These are phyloP conservation scores for Talaromyces thailandensis DNA, from an alignment of 495 filamentous ascomycete species.

Conservation along the genomic window DNA sequence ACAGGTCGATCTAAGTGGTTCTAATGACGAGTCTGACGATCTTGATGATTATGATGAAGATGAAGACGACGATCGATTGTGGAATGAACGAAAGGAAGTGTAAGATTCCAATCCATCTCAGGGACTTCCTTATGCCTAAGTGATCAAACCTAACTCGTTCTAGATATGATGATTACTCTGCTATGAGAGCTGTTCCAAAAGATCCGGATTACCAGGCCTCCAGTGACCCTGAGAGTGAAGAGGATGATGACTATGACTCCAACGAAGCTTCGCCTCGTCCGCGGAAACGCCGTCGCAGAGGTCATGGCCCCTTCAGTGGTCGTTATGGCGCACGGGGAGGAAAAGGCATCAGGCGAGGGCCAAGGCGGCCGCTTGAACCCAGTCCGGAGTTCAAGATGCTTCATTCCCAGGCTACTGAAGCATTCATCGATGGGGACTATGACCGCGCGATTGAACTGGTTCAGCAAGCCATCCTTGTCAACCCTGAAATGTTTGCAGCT, in stretches of 20 bases:
- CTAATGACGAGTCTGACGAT: slow-evolving; percentile 10
- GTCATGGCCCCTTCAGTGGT: slow-evolving; percentile 31
- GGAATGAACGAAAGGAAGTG: background rate
- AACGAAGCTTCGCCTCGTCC: slow-evolving; percentile 21
- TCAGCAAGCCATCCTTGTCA: slow-evolving; percentile 63
- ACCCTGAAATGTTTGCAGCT: slow-evolving; percentile 74
- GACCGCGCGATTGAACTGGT: slow-evolving; percentile 54
- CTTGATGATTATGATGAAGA: slow-evolving; percentile 10
- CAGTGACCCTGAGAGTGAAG: slow-evolving; percentile 10
- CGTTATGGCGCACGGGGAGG: slow-evolving; percentile 36
- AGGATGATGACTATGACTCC: slow-evolving; percentile 21
- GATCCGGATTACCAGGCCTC: background rate
- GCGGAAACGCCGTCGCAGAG: slow-evolving; percentile 23
- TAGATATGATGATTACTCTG: background rate
- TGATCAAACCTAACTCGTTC: background rate
- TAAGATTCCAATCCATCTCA: background rate
- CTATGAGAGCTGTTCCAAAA: background rate
- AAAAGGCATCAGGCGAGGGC: slow-evolving; percentile 49
- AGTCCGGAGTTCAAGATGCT: slow-evolving; percentile 65
- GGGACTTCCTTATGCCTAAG: background rate
- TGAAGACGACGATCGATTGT: slow-evolving; percentile 7
- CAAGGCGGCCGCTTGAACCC: slow-evolving; percentile 64
- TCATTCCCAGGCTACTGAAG: slow-evolving; percentile 59
- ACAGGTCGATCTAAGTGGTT: slow-evolving; percentile 3
- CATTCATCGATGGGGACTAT: slow-evolving; percentile 59